These are phyloP conservation scores for Delonix regia DNA, from an alignment of 306 rosid species.

Conservation along the genomic window DNA sequence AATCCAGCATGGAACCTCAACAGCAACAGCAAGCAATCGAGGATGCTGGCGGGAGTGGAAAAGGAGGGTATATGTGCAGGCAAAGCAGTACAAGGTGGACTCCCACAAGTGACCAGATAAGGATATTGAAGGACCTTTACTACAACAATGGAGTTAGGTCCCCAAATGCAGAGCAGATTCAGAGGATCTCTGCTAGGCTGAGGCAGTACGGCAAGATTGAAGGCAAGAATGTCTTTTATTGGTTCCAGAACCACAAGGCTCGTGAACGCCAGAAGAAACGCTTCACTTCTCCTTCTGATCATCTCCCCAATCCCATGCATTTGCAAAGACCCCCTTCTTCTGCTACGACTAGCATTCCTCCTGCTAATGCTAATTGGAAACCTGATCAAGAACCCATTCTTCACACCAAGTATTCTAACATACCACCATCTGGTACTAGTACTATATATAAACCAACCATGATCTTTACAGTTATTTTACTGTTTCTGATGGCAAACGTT, in stretches of 20 bases:
- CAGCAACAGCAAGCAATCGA: slow-evolving; percentile 17
- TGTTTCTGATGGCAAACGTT: neutral
- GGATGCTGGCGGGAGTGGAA: slow-evolving; percentile 28
- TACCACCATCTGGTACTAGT: slow-evolving; percentile 53
- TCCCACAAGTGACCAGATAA: slow-evolving; percentile 76
- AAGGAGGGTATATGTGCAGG: slow-evolving; percentile 65
- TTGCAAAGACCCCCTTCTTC: neutral
- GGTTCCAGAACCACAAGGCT: slow-evolving; percentile 87
- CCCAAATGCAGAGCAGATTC: slow-evolving; percentile 73
- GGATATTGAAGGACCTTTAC: slow-evolving; percentile 87
- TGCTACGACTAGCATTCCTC: slow-evolving; percentile 35
- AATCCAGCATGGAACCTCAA: slow-evolving; percentile 42
- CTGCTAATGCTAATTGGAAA: slow-evolving; percentile 51
- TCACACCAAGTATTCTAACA: slow-evolving; percentile 55
- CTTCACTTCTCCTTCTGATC: slow-evolving; percentile 30
- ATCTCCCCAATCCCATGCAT: neutral
- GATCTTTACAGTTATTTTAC: neutral
- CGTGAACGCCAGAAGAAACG: slow-evolving; percentile 98
- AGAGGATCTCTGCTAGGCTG: slow-evolving; percentile 84
- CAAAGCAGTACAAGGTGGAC: slow-evolving; percentile 66
- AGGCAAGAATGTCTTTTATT: slow-evolving; percentile 53
- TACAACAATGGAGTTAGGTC: slow-evolving; percentile 28
- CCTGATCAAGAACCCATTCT: slow-evolving; percentile 41
- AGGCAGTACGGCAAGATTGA: slow-evolving; percentile 97
- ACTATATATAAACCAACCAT: neutral